These are phyloP conservation scores for Mycena rebaudengoi DNA, from an alignment of 768 basidiomycete genomes.

Conservation along the genomic window DNA sequence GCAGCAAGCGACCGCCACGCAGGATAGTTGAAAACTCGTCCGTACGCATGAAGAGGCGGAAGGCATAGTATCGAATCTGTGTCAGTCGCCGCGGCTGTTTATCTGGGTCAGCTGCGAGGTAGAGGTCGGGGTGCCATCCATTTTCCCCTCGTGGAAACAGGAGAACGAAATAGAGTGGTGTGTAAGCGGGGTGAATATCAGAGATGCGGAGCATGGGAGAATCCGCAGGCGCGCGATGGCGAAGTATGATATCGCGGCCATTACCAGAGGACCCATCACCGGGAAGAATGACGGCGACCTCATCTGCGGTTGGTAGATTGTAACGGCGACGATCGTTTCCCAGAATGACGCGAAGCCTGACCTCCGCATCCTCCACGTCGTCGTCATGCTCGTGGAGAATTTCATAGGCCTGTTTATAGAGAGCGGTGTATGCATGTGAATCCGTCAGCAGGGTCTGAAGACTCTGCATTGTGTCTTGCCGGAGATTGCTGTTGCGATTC, in stretches of 20 bases:
- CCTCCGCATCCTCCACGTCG: not conserved
- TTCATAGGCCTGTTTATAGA: conserved; percentile 34
- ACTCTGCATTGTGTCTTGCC: conserved; percentile 11
- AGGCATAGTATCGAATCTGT: too few relatives aligned
- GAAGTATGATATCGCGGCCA: not conserved
- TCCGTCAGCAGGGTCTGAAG: conserved; percentile 18
- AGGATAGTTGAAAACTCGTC: too few relatives aligned
- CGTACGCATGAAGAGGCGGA: too few relatives aligned
- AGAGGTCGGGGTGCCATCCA: too few relatives aligned
- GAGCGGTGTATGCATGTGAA: conserved; percentile 12
- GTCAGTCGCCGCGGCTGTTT: too few relatives aligned
- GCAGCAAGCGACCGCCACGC: too few relatives aligned
- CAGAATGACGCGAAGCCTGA: not conserved
- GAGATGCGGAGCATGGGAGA: not conserved
- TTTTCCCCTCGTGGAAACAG: too few relatives aligned
- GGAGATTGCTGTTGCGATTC: conserved; percentile 23
- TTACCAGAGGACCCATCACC: not conserved
- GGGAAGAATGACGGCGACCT: too few relatives aligned
- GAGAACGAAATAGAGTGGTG: not conserved
- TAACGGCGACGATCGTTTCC: conserved; percentile 39
- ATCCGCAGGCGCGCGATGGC: not conserved
- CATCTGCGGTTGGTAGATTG: conserved; percentile 43
- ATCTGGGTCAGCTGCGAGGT: too few relatives aligned
- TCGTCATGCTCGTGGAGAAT: conserved; percentile 25
- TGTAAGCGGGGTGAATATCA: conserved; percentile 1